phyloP scores from a whole-genome alignment of 192 early-diverging fungal genomes.

The Podila horticola region DNA sequence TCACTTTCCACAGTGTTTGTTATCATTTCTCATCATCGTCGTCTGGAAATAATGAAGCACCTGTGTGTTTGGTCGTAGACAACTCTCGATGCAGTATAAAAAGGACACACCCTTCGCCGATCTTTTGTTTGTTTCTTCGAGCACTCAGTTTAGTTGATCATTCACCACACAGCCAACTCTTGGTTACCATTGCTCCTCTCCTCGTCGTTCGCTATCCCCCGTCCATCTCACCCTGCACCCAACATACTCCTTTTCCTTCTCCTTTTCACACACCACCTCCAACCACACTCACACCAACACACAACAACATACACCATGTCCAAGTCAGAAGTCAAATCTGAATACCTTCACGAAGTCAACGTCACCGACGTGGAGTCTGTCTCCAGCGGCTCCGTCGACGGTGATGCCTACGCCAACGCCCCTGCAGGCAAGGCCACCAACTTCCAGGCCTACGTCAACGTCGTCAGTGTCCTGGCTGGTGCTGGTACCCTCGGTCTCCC shows the following conservation, averaged over 20 bases:
- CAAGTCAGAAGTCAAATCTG: constrained; percentile 3
- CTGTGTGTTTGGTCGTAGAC: no score
- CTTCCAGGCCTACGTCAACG: constrained; percentile 50
- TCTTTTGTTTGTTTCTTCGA: background rate
- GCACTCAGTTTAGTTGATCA: background rate
- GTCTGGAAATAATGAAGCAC: no score
- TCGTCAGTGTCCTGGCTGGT: constrained; percentile 69
- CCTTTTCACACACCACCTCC: background rate
- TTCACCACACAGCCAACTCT: background rate
- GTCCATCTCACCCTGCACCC: background rate
- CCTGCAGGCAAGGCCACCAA: constrained; percentile 38
- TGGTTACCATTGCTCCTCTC: background rate
- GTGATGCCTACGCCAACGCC: constrained; percentile 29
- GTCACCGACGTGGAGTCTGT: constrained; percentile 24
- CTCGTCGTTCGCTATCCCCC: background rate
- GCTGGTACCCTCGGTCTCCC: constrained; percentile 70
- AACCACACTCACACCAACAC: background rate
- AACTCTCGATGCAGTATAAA: no score
- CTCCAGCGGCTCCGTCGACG: constrained; percentile 27
- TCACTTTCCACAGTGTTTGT: no score
- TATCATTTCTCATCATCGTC: no score
- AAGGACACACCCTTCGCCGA: no score
- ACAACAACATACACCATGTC: background rate
- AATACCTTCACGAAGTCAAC: constrained; percentile 28
- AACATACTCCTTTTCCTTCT: background rate